phyloP scores from a whole-genome alignment of 495 filamentous ascomycete species.

The Penicillium paxilli region DNA sequence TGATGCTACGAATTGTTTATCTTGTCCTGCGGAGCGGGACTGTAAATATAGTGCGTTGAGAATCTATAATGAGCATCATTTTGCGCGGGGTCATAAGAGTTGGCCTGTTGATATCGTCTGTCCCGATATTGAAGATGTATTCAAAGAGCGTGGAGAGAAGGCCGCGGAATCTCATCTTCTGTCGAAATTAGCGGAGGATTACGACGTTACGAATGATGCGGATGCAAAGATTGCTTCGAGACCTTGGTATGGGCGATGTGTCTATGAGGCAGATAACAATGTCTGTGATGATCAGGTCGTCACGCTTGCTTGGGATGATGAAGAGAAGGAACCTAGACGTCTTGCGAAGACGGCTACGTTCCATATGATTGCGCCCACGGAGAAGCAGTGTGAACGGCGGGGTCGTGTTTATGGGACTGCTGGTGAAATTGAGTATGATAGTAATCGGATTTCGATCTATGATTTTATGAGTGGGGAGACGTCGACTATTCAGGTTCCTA shows the following conservation, averaged over 20 bases:
- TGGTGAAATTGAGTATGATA: constrained; percentile 81
- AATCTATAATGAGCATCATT: constrained; percentile 66
- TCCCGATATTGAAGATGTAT: constrained; percentile 81
- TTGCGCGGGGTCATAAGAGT: constrained; percentile 57
- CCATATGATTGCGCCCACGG: constrained; percentile 91
- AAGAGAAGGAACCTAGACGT: constrained; percentile 40
- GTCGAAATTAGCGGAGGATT: constrained; percentile 62
- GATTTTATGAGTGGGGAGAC: constrained; percentile 35
- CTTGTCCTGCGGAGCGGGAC: constrained; percentile 66
- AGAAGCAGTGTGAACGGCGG: constrained; percentile 80
- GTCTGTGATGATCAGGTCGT: constrained; percentile 90
- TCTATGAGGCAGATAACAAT: constrained; percentile 89
- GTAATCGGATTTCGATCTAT: constrained; percentile 41
- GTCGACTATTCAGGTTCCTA: constrained; percentile 28
- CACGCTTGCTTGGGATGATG: constrained; percentile 74
- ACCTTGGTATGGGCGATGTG: constrained; percentile 91
- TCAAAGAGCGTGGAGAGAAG: constrained; percentile 9
- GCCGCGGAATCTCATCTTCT: constrained; percentile 35
- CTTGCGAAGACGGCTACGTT: constrained; percentile 81
- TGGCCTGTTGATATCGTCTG: constrained; percentile 90
- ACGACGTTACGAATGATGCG: constrained; percentile 47
- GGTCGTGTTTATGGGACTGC: constrained; percentile 79
- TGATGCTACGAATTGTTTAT: constrained; percentile 81
- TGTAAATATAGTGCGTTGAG: constrained; percentile 83
- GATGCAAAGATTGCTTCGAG: constrained; percentile 54